Evolutionary conservation across 306 rosid species (phyloP).

Genomic region (Cucumis cinereus): DNA sequence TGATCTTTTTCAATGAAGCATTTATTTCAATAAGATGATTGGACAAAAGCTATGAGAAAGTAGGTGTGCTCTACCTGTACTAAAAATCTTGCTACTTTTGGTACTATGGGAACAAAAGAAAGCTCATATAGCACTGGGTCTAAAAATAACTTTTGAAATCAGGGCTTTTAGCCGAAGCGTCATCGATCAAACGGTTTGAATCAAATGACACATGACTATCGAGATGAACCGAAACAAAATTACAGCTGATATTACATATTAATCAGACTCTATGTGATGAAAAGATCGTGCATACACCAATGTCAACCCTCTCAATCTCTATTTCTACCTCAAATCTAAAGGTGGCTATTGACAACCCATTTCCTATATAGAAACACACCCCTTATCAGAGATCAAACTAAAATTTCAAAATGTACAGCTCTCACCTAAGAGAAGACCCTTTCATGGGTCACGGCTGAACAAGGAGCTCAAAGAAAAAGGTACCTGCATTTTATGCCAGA

Average conservation of each 20-base stretch:
- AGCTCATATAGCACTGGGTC: background rate
- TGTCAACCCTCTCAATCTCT: background rate
- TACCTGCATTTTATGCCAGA: background rate
- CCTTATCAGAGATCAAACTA: background rate
- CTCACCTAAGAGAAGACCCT: background rate
- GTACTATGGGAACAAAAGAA: background rate
- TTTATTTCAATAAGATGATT: too few relatives aligned
- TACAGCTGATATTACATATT: slow-evolving; percentile 9
- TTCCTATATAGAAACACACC: background rate
- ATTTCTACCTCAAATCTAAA: background rate
- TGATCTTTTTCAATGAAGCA: too few relatives aligned
- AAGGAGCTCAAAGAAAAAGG: background rate
- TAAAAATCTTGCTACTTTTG: too few relatives aligned
- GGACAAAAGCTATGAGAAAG: too few relatives aligned
- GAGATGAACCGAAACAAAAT: background rate
- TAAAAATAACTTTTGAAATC: background rate
- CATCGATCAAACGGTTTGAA: background rate
- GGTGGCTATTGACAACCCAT: background rate
- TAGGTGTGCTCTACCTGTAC: too few relatives aligned
- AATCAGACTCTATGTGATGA: background rate
- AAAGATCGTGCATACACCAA: background rate
- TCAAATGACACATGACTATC: background rate
- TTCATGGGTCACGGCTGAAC: background rate
- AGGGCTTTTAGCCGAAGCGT: background rate
- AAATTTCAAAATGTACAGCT: slow-evolving; percentile 2